These are phyloP conservation scores for Colletotrichum higginsianum DNA, from an alignment of 2,329 filamentous ascomycete genomes.

Conservation along the genomic window DNA sequence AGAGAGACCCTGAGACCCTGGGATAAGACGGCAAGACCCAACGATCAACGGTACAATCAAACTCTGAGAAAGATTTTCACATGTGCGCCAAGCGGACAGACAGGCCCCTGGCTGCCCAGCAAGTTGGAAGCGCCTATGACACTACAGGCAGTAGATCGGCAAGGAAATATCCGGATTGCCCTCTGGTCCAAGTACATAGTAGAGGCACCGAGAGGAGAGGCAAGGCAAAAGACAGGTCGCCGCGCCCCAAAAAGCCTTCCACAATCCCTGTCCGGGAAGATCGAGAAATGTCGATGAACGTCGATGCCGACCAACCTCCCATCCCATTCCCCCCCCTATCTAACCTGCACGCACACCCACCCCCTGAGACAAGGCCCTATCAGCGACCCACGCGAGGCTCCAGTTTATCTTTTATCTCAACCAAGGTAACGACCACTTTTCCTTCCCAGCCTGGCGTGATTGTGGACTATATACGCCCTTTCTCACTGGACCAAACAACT, in stretches of 20 bases:
- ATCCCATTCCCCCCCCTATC: constrained; percentile 12
- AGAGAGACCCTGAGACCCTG: constrained; percentile 4
- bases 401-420: constrained; percentile 39
- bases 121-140: constrained; percentile 24
- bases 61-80: constrained; percentile 34
- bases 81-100: constrained; percentile 34
- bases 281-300: constrained; percentile 12
- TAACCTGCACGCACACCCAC: background rate
- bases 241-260: constrained; percentile 16
- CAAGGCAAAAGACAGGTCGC: constrained; percentile 11
- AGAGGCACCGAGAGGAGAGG: background rate
- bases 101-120: constrained; percentile 4
- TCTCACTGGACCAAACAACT: constrained; percentile 28
- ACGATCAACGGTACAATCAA: constrained; percentile 8
- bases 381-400: constrained; percentile 39
- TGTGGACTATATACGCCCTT: constrained; percentile 17
- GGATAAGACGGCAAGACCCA: background rate
- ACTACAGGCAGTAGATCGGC: constrained; percentile 31
- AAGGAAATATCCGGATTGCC: constrained; percentile 34
- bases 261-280: constrained; percentile 20
- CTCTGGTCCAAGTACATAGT: background rate
- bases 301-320: constrained; percentile 18
- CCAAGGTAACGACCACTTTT: constrained; percentile 35
- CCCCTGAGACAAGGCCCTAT: constrained; percentile 40
- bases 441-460: constrained; percentile 35